phyloP scores from a whole-genome alignment of 345 rosid genomes.

The Gossypium rotundifolium region DNA sequence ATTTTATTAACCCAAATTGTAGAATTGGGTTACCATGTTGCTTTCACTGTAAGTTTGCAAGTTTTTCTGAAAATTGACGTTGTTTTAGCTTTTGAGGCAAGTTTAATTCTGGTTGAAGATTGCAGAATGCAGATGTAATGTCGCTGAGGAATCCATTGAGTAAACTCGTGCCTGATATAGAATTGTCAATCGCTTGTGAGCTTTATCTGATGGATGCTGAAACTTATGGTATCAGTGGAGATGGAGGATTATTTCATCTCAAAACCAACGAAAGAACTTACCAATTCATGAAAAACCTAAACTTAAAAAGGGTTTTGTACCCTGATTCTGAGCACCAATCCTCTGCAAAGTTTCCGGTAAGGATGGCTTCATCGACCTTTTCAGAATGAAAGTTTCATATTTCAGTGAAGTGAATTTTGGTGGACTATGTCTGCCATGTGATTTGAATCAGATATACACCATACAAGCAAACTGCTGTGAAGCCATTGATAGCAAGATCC shows the following conservation, averaged over 20 bases:
- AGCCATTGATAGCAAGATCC: slow-evolving; percentile 29
- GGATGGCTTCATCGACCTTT: background rate
- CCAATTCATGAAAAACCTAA: slow-evolving; percentile 19
- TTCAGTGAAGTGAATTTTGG: slow-evolving; percentile 15
- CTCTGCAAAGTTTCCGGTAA: slow-evolving; percentile 9
- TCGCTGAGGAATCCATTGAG: slow-evolving; percentile 52
- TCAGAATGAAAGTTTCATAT: background rate
- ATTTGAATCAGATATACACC: slow-evolving; percentile 24
- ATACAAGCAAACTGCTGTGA: slow-evolving; percentile 41
- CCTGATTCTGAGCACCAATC: slow-evolving; percentile 17
- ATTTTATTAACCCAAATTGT: slow-evolving; percentile 23
- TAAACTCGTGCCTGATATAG: background rate
- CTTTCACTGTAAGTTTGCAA: slow-evolving; percentile 34
- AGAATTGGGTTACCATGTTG: slow-evolving; percentile 34
- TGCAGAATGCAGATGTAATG: slow-evolving; percentile 53
- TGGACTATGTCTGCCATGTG: slow-evolving; percentile 23
- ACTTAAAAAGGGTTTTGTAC: slow-evolving; percentile 15
- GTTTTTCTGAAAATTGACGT: background rate
- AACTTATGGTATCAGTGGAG: slow-evolving; percentile 1
- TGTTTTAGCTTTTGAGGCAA: background rate
- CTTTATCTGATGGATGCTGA: background rate
- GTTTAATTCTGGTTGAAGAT: background rate
- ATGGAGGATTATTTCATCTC: slow-evolving; percentile 34
- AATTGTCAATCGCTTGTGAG: slow-evolving; percentile 31
- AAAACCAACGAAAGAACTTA: slow-evolving; percentile 13